Conservation (phyloP, 805 yeast species). For the Candida nemodendra region DNA sequence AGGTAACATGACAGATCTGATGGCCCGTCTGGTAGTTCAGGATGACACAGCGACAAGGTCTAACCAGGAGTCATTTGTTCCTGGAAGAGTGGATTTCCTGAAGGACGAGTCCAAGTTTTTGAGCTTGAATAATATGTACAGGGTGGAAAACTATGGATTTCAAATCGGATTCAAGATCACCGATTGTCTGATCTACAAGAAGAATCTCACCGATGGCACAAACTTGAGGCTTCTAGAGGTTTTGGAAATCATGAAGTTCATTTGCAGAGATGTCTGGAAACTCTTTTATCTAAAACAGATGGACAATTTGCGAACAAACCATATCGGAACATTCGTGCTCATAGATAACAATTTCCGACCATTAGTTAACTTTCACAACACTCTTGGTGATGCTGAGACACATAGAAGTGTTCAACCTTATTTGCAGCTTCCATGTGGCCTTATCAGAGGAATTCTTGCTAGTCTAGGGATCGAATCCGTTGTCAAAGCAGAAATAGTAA, state of each 20-base stretch:
- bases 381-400: slow-evolving; percentile 44
- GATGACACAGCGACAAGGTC: slow-evolving; percentile 13
- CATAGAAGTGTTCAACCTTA: slow-evolving; percentile 44
- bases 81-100: slow-evolving; percentile 43
- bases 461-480: slow-evolving; percentile 66
- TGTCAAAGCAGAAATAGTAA: slow-evolving; percentile 60
- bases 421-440: slow-evolving; percentile 72
- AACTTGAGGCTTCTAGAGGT: slow-evolving; percentile 50
- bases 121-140: slow-evolving; percentile 51
- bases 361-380: slow-evolving; percentile 49
- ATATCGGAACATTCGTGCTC: slow-evolving; percentile 77
- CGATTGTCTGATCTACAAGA: slow-evolving; percentile 29
- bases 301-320: slow-evolving; percentile 90
- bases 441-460: slow-evolving; percentile 68
- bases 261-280: slow-evolving; percentile 92
- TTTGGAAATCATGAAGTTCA: slow-evolving; percentile 83
- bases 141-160: slow-evolving; percentile 72
- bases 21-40: slow-evolving; percentile 15
- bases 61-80: slow-evolving; percentile 10
- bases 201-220: slow-evolving; percentile 19
- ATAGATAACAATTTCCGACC: slow-evolving; percentile 65
- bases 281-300: slow-evolving; percentile 78
- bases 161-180: slow-evolving; percentile 36
- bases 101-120: slow-evolving; percentile 32
- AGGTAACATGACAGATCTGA: slow-evolving; percentile 13